phyloP scores from a whole-genome alignment of 177 flowering plant species.

The Tripterygium wilfordii region DNA sequence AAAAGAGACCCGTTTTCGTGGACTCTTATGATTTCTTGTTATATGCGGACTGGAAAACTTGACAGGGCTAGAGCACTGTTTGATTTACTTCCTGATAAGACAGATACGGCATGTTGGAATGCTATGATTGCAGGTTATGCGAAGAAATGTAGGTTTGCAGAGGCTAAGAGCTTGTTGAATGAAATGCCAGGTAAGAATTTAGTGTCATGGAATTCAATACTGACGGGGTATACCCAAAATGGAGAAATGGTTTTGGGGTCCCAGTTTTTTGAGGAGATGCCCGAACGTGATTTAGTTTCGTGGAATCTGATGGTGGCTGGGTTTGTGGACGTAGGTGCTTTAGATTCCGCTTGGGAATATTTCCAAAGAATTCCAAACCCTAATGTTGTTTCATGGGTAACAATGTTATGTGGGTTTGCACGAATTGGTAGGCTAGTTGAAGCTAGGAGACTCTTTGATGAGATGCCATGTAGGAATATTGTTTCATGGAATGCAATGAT shows the following conservation, averaged over 20 bases:
- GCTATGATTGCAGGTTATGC: constrained; percentile 31
- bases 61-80: constrained; percentile 22
- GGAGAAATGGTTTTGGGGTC: constrained; percentile 20
- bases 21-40: constrained; percentile 27
- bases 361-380: constrained; percentile 25
- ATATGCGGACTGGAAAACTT: constrained; percentile 20
- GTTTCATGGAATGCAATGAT: constrained; percentile 46
- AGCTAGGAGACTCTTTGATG: constrained; percentile 29
- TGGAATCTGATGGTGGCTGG: constrained; percentile 44
- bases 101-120: constrained; percentile 25
- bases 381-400: constrained; percentile 35
- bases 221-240: constrained; percentile 23
- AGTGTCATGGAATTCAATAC: constrained; percentile 35
- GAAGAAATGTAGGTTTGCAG: constrained; percentile 15
- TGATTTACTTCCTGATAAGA: constrained; percentile 21
- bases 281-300: constrained; percentile 22
- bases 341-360: constrained; percentile 26
- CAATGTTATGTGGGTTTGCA: constrained; percentile 35
- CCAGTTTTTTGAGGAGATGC: constrained; percentile 29
- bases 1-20: constrained; percentile 23
- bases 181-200: constrained; percentile 32
- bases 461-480: constrained; percentile 26
- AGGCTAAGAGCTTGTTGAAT: constrained; percentile 26
- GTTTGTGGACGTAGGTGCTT: constrained; percentile 21
- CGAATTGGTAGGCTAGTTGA: constrained; percentile 22